phyloP scores from a whole-genome alignment of 192 early-diverging fungal genomes.

The Umbelopsis vinacea region DNA sequence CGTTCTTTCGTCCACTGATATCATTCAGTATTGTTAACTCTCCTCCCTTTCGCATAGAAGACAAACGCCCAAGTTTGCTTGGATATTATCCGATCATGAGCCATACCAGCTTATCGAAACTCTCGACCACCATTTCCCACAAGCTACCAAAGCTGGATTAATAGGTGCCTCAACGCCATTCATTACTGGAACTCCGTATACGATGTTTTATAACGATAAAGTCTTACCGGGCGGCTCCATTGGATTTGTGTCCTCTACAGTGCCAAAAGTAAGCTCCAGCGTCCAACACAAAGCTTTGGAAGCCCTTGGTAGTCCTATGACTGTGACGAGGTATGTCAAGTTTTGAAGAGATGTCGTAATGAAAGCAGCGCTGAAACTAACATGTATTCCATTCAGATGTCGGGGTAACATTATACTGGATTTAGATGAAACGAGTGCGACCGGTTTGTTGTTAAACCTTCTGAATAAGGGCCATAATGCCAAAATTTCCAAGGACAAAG shows the following conservation, averaged over 20 bases:
- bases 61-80: conserved; percentile 20
- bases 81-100: conserved; percentile 54
- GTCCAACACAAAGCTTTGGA: conserved; percentile 48
- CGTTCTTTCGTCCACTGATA: no score
- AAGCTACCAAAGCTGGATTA: conserved; percentile 48
- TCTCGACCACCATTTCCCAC: conserved; percentile 50
- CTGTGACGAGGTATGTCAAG: conserved; percentile 48
- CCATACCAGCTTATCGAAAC: conserved; percentile 56
- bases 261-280: background rate
- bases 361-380: background rate
- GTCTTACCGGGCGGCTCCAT: conserved; percentile 49
- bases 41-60: background rate
- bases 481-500: conserved; percentile 53
- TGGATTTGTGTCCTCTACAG: conserved; percentile 46
- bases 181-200: conserved; percentile 54
- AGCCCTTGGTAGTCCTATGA: conserved; percentile 48
- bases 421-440: conserved; percentile 53
- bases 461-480: conserved; percentile 34
- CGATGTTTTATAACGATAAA: conserved; percentile 50
- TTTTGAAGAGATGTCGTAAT: background rate
- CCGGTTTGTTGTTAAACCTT: conserved; percentile 48
- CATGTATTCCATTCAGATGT: conserved; percentile 30
- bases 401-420: conserved; percentile 63
- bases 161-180: conserved; percentile 60
- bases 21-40: no score